Evolutionary conservation across 371 early-diverging fungal genomes (phyloP).

Genomic region (Mucor sp.): DNA sequence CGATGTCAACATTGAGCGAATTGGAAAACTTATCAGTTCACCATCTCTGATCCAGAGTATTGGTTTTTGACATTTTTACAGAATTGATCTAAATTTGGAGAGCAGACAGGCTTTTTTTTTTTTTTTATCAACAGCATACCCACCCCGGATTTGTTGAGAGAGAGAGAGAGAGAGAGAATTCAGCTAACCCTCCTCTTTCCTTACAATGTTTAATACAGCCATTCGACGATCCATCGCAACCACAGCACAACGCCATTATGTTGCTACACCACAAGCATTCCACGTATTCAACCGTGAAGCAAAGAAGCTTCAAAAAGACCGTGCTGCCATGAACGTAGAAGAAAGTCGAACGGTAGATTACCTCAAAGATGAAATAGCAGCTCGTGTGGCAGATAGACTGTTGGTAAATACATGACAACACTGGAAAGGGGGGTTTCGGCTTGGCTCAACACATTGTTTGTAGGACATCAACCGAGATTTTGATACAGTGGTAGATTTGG

Average conservation of each 20-base stretch:
- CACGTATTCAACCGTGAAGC: conserved; percentile 76
- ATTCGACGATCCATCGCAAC: not conserved
- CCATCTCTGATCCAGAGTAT: too few relatives aligned
- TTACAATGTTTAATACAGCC: not conserved
- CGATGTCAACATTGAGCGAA: too few relatives aligned
- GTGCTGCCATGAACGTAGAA: conserved; percentile 67
- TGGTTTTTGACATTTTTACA: too few relatives aligned
- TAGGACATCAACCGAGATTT: conserved; percentile 82
- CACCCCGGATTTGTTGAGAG: not conserved
- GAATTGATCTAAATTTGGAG: too few relatives aligned
- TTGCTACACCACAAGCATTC: conserved; percentile 36
- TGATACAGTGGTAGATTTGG: conserved; percentile 85
- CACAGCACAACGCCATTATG: not conserved
- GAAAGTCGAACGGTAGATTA: conserved; percentile 86
- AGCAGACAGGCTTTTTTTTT: not conserved
- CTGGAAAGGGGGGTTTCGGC: too few relatives aligned
- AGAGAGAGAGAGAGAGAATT: too few relatives aligned
- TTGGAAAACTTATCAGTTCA: too few relatives aligned
- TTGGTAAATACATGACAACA: conserved; percentile 54
- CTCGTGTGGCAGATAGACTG: conserved; percentile 85
- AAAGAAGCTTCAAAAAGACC: conserved; percentile 79
- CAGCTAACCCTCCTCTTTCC: not conserved
- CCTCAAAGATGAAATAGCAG: conserved; percentile 89
- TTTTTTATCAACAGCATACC: not conserved
- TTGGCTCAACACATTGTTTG: too few relatives aligned